phyloP scores from a whole-genome alignment of 73 alveolate genomes.

The Tetrahymena malaccensis region DNA sequence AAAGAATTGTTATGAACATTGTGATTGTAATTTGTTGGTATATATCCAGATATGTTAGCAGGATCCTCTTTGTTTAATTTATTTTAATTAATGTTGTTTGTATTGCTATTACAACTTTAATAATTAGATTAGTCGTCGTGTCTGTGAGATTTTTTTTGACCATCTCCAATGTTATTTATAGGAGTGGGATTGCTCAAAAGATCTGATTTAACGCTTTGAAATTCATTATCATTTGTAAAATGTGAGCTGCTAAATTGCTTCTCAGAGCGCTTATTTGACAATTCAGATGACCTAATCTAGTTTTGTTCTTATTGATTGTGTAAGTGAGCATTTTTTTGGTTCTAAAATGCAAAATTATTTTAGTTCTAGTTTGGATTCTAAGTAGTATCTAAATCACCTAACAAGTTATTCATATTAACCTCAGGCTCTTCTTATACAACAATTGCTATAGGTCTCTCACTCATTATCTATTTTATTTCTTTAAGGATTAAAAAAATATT shows the following conservation, averaged over 20 bases:
- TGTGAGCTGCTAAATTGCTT: neutral
- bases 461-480: neutral
- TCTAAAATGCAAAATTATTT: neutral
- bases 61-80: neutral
- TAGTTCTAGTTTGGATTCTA: neutral
- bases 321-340: neutral
- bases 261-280: neutral
- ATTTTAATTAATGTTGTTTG: neutral
- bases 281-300: neutral
- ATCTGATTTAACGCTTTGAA: neutral
- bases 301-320: neutral
- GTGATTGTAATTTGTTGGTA: neutral
- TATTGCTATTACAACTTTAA: neutral
- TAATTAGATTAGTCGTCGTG: neutral
- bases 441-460: neutral
- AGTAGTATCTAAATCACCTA: neutral
- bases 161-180: neutral
- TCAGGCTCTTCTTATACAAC: neutral
- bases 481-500: neutral
- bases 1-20: neutral
- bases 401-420: neutral
- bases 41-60: neutral
- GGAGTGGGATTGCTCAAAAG: neutral
- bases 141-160: neutral
- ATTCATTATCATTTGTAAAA: neutral